phyloP scores from a whole-genome alignment of 1,139 yeast genomes.

The Meyerozyma sp. region DNA sequence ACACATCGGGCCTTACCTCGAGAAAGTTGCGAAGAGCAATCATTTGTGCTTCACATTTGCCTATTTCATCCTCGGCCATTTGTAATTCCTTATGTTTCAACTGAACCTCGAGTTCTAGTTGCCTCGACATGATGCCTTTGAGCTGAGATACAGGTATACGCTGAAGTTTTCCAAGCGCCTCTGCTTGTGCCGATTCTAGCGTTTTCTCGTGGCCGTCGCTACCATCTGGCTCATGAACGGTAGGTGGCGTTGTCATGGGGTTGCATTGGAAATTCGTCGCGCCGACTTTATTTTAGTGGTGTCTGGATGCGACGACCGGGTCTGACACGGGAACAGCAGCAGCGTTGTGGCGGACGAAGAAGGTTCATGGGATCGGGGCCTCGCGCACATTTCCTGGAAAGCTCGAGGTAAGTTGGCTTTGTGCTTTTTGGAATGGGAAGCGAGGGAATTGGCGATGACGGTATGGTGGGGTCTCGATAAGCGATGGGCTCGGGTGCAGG shows the following conservation, averaged over 20 bases:
- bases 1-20: constrained; percentile 37
- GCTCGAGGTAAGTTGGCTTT: not conserved
- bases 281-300: not conserved
- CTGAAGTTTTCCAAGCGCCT: constrained; percentile 20
- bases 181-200: constrained; percentile 4
- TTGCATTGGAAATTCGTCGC: not conserved
- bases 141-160: constrained; percentile 34
- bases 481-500: too few species aligned
- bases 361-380: constrained; percentile 1
- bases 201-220: not conserved
- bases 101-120: constrained; percentile 65
- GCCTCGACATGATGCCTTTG: constrained; percentile 38
- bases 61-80: constrained; percentile 55
- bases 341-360: not conserved
- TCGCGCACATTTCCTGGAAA: not conserved
- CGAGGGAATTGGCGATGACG: too few species aligned
- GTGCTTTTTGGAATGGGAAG: too few species aligned
- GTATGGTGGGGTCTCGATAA: too few species aligned
- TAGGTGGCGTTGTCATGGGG: not conserved
- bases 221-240: not conserved
- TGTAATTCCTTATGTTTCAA: constrained; percentile 64
- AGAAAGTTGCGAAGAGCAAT: constrained; percentile 49
- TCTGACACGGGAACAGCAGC: not conserved
- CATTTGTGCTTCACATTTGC: constrained; percentile 60
- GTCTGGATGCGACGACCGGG: not conserved